Percentiles rank a stretch among this genome's conserved stretches.
Conservation (phyloP, 306 rosid genomes). For the Echinosophora koreensis region DNA sequence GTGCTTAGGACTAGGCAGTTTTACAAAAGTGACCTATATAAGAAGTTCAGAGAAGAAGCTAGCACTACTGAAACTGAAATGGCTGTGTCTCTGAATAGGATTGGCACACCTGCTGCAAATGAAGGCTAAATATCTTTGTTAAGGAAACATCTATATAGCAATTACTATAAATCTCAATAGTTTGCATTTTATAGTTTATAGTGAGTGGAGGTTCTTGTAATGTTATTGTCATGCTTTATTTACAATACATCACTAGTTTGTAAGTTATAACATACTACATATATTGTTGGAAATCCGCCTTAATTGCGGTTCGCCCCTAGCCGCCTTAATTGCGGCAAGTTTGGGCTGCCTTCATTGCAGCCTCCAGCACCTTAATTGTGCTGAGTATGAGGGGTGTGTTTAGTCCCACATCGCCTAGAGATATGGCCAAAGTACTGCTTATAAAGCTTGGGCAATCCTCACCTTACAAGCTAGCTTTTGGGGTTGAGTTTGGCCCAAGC, state of each 20-base stretch:
- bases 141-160: neutral
- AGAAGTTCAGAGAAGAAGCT: slow-evolving; percentile 56
- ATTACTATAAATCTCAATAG: neutral
- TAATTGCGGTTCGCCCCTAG: too few species aligned
- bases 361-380: too few species aligned
- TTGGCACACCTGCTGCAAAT: slow-evolving; percentile 15
- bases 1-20: slow-evolving; percentile 60
- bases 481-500: too few species aligned
- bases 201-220: neutral
- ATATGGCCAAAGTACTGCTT: too few species aligned
- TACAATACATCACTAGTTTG: neutral
- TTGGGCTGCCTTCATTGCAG: too few species aligned
- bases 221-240: neutral
- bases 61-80: slow-evolving; percentile 38
- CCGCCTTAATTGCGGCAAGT: too few species aligned
- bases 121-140: neutral
- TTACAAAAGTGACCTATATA: slow-evolving; percentile 57
- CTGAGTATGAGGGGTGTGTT: too few species aligned
- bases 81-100: slow-evolving; percentile 20
- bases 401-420: too few species aligned
- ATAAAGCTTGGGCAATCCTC: too few species aligned
- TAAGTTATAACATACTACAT: neutral
- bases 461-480: too few species aligned
- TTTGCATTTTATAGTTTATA: neutral
- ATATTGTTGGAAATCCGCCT: too few species aligned